phyloP scores from a whole-genome alignment of 805 yeast genomes.

The Kodamaea laetipori region DNA sequence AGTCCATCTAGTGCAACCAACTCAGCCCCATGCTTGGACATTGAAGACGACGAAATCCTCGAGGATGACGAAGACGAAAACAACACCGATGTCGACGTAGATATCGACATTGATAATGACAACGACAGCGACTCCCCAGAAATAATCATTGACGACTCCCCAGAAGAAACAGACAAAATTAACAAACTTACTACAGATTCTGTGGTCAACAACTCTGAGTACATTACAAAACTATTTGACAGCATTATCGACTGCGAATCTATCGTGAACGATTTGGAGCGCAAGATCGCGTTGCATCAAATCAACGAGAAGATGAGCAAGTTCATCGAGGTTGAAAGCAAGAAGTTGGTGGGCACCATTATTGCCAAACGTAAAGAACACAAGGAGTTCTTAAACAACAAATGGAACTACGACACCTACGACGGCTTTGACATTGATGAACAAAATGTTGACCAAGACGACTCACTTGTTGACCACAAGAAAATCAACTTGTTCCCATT shows the following conservation, averaged over 20 bases:
- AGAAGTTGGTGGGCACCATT: conserved; percentile 32
- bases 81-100: conserved; percentile 29
- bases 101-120: conserved; percentile 23
- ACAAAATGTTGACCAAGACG: conserved; percentile 36
- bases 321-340: conserved; percentile 35
- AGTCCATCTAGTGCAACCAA: no score
- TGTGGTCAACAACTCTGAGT: conserved; percentile 17
- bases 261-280: conserved; percentile 33
- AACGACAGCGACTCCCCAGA: conserved; percentile 20
- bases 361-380: conserved; percentile 36
- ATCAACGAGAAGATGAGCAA: conserved; percentile 36
- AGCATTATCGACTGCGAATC: conserved; percentile 38
- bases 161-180: conserved; percentile 11
- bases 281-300: conserved; percentile 36
- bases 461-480: conserved; percentile 47
- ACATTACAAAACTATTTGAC: conserved; percentile 34
- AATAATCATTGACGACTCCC: conserved; percentile 14
- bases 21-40: conserved; percentile 12
- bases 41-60: conserved; percentile 25
- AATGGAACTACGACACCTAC: conserved; percentile 46
- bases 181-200: conserved; percentile 1
- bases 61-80: conserved; percentile 33
- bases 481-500: conserved; percentile 78
- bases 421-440: conserved; percentile 43
- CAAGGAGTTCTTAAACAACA: conserved; percentile 30